phyloP scores from a whole-genome alignment of 140 eudicot genomes.

The Anethum foeniculum region DNA sequence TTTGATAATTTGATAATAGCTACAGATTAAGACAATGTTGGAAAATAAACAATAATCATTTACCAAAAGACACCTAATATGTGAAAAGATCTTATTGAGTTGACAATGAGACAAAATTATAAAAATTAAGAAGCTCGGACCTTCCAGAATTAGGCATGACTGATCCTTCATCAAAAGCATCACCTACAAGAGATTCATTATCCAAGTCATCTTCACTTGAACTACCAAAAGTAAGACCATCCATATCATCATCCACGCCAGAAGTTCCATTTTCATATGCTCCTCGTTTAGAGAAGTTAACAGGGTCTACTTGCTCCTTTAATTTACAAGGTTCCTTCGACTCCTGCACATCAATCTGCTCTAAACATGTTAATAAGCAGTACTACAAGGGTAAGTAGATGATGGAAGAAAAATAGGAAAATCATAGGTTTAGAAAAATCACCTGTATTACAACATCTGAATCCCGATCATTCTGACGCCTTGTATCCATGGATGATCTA shows the following conservation, averaged over 20 bases:
- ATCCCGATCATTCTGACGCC: slow-evolving; percentile 35
- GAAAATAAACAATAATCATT: neutral
- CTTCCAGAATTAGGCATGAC: slow-evolving; percentile 29
- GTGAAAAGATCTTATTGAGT: slow-evolving; percentile 2
- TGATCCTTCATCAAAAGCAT: slow-evolving; percentile 23
- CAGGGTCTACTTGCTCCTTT: slow-evolving; percentile 16
- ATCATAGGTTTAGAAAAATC: neutral
- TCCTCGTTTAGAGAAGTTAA: slow-evolving; percentile 13
- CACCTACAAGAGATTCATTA: slow-evolving; percentile 28
- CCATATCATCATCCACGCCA: slow-evolving; percentile 15
- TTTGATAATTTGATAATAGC: neutral
- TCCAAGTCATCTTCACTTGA: slow-evolving; percentile 35
- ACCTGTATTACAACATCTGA: slow-evolving; percentile 53
- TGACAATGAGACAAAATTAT: slow-evolving; percentile 1
- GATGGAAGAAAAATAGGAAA: slow-evolving; percentile 6
- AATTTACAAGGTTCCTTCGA: slow-evolving; percentile 24
- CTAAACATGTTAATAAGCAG: slow-evolving; percentile 15
- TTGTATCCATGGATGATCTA: slow-evolving; percentile 39
- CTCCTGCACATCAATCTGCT: slow-evolving; percentile 41
- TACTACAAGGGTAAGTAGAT: neutral
- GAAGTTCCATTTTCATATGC: slow-evolving; percentile 17
- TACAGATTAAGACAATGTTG: neutral
- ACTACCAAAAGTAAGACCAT: slow-evolving; percentile 30
- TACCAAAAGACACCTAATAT: neutral
- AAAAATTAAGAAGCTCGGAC: slow-evolving; percentile 16